Evolutionary conservation across 2,329 filamentous ascomycete genomes (phyloP), one percentile per base, ranked within the genome.

Genomic region (Aspergillus sp.): DNA sequence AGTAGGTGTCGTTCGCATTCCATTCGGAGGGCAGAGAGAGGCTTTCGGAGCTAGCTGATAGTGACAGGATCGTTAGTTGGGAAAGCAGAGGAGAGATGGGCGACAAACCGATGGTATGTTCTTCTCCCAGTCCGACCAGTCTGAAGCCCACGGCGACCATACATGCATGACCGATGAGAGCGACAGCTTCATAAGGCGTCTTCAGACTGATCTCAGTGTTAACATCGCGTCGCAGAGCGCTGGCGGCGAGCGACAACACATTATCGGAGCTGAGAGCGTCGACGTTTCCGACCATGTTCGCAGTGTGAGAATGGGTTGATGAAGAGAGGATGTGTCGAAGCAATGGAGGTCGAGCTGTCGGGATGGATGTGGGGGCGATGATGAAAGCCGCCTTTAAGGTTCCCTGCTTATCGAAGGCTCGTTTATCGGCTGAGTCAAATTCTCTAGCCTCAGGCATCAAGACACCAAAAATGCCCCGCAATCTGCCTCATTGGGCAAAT

Each of bases 71-170:
- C 16, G 20, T 20, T 14, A 44, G 41, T 3, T n/a, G n/a, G n/a
- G n/a, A n/a, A n/a, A n/a, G n/a, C n/a, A n/a, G n/a, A n/a, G n/a
- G n/a, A n/a, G n/a, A n/a, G n/a, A n/a, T n/a, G n/a, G n/a, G n/a
- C n/a, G n/a, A 54, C 51, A 43, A 45, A 90, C 89, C 81, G 58
- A 89, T 83, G 45, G 78, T 83, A 66, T 91, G 84, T 49, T 93
- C 90, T 71, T 97, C 91, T 45, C 87, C 82, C n/a, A 96, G 86
- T 2, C 92, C 92, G 16, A 91, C 74, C 3, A 97, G 79, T 49
- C 87, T 82, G 70, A 97, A 97, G 58, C 86, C 89, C 2, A 93
- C 84, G 7, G 87, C 86, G 20, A 83, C 70, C 85, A 97, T 89
- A 64, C 87, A 91, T 3, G 90, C 88, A 71, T 99, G 93, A 17